These are phyloP conservation scores for Stachybotrys elegans DNA, from an alignment of 2,329 filamentous ascomycete species.

Conservation along the genomic window DNA sequence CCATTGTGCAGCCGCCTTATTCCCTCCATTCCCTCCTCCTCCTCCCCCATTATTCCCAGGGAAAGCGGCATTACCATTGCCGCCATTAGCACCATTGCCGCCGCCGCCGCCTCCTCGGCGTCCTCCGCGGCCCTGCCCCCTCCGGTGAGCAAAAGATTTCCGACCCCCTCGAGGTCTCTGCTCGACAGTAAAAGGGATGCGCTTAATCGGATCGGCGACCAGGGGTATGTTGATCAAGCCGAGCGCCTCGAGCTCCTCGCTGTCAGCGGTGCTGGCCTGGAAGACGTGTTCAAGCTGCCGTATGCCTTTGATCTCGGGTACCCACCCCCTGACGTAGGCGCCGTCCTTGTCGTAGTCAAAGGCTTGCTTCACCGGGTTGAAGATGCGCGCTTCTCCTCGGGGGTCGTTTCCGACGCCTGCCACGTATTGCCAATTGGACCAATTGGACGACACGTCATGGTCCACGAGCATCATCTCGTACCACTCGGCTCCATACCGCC, in stretches of 20 bases:
- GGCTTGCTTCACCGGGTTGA: slow-evolving; percentile 78
- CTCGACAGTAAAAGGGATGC: slow-evolving; percentile 59
- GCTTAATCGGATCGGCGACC: slow-evolving; percentile 62
- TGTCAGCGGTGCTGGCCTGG: slow-evolving; percentile 62
- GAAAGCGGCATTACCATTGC: too few relatives aligned
- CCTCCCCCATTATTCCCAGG: too few relatives aligned
- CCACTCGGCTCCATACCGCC: slow-evolving; percentile 78
- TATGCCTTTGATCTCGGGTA: slow-evolving; percentile 59
- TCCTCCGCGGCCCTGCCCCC: slow-evolving; percentile 17
- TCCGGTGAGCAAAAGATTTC: slow-evolving; percentile 16
- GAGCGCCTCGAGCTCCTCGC: slow-evolving; percentile 50
- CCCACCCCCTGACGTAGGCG: slow-evolving; percentile 67
- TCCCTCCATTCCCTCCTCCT: too few relatives aligned
- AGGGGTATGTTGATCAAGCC: slow-evolving; percentile 56
- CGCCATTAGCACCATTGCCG: background rate
- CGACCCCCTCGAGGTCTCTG: slow-evolving; percentile 33
- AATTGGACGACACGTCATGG: slow-evolving; percentile 72
- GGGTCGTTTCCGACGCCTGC: slow-evolving; percentile 78
- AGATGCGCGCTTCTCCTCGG: slow-evolving; percentile 63
- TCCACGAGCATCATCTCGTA: slow-evolving; percentile 72
- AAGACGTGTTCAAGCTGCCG: slow-evolving; percentile 55
- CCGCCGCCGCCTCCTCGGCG: slow-evolving; percentile 7
- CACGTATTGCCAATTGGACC: slow-evolving; percentile 81
- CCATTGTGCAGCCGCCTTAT: too few relatives aligned
- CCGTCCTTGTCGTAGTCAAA: slow-evolving; percentile 71